Base-by-base conservation (phyloP, 768 basidiomycete genomes). In the Trametes punicea region DNA sequence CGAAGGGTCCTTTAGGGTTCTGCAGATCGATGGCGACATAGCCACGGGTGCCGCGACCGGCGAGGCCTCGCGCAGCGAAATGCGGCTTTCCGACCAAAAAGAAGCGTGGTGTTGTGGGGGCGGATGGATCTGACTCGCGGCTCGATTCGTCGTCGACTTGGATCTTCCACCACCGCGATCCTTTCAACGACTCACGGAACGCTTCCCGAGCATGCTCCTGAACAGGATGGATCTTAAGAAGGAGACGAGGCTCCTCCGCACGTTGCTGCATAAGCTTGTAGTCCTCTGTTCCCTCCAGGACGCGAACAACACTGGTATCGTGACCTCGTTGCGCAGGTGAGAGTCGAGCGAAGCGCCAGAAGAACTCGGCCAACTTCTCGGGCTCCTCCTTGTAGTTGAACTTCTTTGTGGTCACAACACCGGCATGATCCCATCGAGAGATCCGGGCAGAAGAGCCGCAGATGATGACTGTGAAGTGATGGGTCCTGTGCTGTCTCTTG, bases 1-100 rank as follows among this genome's bases (percentile, higher is more conserved):
- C 62, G 21, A 59, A 42, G 0, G 42, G 42, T 5, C 11, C 20
- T 2, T 15, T 2, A 2, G 42, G 36, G 10, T 50, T 38, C 13
- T 10, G 10, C 2, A 15, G 15, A 30, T 52, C 55, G 55, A 47
- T 34, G 2, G 60, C 60, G 27, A 61, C 25, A 16, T 54, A 54
- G 5, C 33, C 34, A 0, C 52, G 52, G 10, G 44, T 46, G 8
- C 25, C 34, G 21, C 52, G 52, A 2, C 52, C 52, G 6, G 30
- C 15, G 4, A 54, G 25, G 11, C 34, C 34, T 0, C 33, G 7
- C 3, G 52, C n/a, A 1, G 16, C 20, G 18, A 39, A 30, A 18
- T 27, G 33, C 6, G 52, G 52, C 34, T 39, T 27, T 20, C 33
- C 52, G 13, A 46, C 52, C 6, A 54, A 36, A 27, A 54, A 54